Conservation (phyloP, 306 rosid genomes). For the Biancaea sappan region DNA sequence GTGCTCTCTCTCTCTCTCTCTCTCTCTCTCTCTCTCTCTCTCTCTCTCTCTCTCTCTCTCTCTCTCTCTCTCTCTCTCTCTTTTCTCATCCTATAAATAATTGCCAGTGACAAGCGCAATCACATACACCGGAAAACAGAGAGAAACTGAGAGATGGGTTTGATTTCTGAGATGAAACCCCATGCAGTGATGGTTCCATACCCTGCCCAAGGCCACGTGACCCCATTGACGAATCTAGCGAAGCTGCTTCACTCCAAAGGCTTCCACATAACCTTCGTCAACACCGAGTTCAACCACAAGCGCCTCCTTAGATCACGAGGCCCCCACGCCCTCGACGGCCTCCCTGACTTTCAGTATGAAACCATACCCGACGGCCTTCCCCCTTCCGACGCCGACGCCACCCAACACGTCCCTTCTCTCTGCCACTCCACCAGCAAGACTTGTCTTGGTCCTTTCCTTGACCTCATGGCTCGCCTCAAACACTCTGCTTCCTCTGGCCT, state of each 20-base stretch:
- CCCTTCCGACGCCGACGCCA: conserved; percentile 22
- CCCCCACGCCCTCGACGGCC: not conserved
- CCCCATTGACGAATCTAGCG: conserved; percentile 31
- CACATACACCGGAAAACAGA: not conserved
- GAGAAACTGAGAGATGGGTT: not conserved
- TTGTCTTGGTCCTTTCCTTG: not conserved
- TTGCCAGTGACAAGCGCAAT: too few species aligned
- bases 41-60: too few species aligned
- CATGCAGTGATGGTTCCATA: conserved; percentile 28
- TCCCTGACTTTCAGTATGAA: not conserved
- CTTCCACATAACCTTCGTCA: conserved; percentile 20
- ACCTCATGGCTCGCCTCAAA: not conserved
- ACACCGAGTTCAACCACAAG: not conserved
- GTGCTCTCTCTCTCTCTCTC: too few species aligned
- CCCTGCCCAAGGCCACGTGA: conserved; percentile 42
- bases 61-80: too few species aligned
- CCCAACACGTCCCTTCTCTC: conserved; percentile 5
- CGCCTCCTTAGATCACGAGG: not conserved
- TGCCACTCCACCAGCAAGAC: conserved; percentile 2
- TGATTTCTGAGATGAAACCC: not conserved
- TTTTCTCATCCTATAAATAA: too few species aligned
- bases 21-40: too few species aligned
- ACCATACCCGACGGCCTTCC: conserved; percentile 29
- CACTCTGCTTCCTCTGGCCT: not conserved
- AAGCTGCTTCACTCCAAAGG: conserved; percentile 32